These are phyloP conservation scores for Mycena galopus DNA, from an alignment of 768 basidiomycete genomes.

Conservation along the genomic window DNA sequence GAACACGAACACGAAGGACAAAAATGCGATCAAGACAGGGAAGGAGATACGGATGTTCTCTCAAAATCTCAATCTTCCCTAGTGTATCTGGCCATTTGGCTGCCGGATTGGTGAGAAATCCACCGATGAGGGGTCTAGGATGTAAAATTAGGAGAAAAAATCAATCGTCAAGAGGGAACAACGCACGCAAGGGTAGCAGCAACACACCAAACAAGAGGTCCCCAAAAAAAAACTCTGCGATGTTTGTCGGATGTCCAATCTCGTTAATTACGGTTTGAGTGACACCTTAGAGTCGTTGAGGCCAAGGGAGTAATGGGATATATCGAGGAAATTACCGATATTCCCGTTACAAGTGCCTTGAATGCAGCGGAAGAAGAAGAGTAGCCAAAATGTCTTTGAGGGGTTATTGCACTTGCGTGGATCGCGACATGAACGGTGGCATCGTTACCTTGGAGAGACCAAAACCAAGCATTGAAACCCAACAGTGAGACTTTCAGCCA, in stretches of 20 bases:
- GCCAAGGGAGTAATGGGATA: background rate
- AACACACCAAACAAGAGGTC: constrained; percentile 47
- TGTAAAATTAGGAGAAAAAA: background rate
- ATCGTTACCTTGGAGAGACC: constrained; percentile 44
- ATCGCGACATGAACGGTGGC: background rate
- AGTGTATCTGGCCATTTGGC: constrained; percentile 71
- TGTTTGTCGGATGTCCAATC: constrained; percentile 51
- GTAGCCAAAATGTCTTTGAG: constrained; percentile 37
- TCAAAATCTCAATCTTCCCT: constrained; percentile 55
- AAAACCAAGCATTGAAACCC: constrained; percentile 49
- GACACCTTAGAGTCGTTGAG: constrained; percentile 49
- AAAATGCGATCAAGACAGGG: constrained; percentile 57
- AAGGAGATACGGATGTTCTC: constrained; percentile 60
- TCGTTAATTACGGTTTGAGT: constrained; percentile 62
- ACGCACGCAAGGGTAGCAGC: constrained; percentile 41
- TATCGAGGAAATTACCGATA: constrained; percentile 38
- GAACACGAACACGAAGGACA: constrained; percentile 49
- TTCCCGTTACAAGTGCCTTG: constrained; percentile 59
- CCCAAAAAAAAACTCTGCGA: constrained; percentile 47
- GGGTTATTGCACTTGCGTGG: background rate
- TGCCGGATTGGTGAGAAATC: constrained; percentile 71
- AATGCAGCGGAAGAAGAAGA: constrained; percentile 46
- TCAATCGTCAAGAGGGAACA: background rate
- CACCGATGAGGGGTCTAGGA: constrained; percentile 42
- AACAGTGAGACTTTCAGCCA: constrained; percentile 49